Evolutionary conservation across 1,139 yeast species (phyloP), one percentile per base, ranked within the genome.

Genomic region (Debaryomycetaceae sp.): DNA sequence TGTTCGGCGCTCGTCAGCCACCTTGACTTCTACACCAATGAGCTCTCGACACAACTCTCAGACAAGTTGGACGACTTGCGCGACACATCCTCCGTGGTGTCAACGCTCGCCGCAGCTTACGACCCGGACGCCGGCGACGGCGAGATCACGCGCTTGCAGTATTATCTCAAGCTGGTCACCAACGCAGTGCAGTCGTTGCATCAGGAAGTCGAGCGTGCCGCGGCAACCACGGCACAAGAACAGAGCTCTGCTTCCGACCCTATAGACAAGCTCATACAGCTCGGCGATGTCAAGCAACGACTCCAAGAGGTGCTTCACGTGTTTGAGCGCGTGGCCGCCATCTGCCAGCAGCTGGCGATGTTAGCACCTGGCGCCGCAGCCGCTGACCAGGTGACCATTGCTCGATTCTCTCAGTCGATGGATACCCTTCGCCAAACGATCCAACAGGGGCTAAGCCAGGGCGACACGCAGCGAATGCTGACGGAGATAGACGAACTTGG

Each of bases 1-100:
- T 52, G 64, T 27, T 55, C 61, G 27, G 56, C 51, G 18, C 56
- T 81, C 23, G 57, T 77, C 13, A 65, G 78, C 3, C 82, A 78
- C 42, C 51, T 80, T 35, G 85, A 81, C 47, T 77, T 68, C 48
- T 73, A 76, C 42, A 73, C 82, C 2, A 74, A 66, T 43, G 77
- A 75, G 39, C 50, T 79, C 12, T 65, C 78, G 0, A 55, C 54
- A 15, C 75, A 75, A 37, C 56, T 78, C 38, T 71, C 75, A 42
- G 47, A 58, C 10, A 66, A 68, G 31, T 58, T 79, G 36, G 62
- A 58, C 30, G 56, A 55, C 23, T 45, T 78, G 27, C 65, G 68
- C 29, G 57, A 48, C 13, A 53, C 71, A 12, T 57, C 69, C 13
- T 51, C 65, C 2, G 52, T 65, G 14, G 58, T 66, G 4, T 56